Conservation (phyloP, 2,329 filamentous ascomycete species). For the Stylonectria norvegica region DNA sequence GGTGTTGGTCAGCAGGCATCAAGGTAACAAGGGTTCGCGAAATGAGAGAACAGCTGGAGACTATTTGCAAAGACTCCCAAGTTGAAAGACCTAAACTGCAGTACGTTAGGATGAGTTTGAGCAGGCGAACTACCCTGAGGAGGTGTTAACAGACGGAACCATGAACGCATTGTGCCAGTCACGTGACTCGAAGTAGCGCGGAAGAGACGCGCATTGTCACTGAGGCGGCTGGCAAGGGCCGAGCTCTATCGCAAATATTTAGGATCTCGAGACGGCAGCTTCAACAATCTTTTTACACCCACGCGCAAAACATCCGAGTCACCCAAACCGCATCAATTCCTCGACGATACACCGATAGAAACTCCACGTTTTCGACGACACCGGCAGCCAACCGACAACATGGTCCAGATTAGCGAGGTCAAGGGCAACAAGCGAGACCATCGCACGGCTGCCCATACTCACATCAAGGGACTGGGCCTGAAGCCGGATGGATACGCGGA, state of each 20-base stretch:
- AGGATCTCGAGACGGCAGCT: constrained; percentile 20
- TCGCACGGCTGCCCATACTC: constrained; percentile 92
- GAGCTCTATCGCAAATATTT: constrained; percentile 36
- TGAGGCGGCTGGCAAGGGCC: constrained; percentile 24
- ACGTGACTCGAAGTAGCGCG: constrained; percentile 29
- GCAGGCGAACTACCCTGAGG: too few relatives aligned
- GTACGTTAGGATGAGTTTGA: too few relatives aligned
- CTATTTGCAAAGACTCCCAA: too few relatives aligned
- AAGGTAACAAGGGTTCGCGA: too few relatives aligned
- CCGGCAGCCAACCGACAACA: constrained; percentile 42
- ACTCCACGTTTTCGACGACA: constrained; percentile 14
- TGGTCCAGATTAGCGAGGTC: constrained; percentile 91
- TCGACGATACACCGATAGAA: constrained; percentile 5
- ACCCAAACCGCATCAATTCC: constrained; percentile 9
- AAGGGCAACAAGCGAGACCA: constrained; percentile 94
- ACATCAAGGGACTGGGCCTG: constrained; percentile 93
- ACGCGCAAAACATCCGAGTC: too few relatives aligned
- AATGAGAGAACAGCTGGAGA: too few relatives aligned
- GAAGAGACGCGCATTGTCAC: constrained; percentile 23
- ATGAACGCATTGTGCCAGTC: too few relatives aligned
- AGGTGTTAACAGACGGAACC: too few relatives aligned
- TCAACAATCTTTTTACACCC: too few relatives aligned
- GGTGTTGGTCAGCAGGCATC: too few relatives aligned
- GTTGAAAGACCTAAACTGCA: too few relatives aligned
- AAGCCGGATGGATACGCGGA: constrained; percentile 84